Evolutionary conservation across 257 asterid genomes (phyloP).

Genomic region (Dorcoceras hygrometricum): DNA sequence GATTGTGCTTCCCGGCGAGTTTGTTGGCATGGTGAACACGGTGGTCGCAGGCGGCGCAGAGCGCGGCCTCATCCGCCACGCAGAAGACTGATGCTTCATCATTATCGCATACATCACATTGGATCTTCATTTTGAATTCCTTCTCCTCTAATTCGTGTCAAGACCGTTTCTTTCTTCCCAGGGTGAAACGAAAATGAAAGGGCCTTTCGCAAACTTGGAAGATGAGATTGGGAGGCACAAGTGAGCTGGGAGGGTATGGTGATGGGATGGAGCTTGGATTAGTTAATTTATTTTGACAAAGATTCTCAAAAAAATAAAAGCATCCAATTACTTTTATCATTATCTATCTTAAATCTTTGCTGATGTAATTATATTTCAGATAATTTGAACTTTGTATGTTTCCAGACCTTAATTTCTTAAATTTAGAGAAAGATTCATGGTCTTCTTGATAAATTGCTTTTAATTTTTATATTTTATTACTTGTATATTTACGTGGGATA

Average conservation of each 20-base stretch:
- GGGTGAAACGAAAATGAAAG: conserved; percentile 4
- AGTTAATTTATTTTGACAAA: no score
- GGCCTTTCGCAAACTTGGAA: not conserved
- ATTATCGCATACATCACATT: conserved; percentile 79
- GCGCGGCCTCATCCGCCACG: conserved; percentile 84
- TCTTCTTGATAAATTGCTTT: no score
- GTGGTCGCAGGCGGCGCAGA: conserved; percentile 88
- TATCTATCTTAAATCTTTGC: no score
- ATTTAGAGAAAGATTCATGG: no score
- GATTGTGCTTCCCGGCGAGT: conserved; percentile 82
- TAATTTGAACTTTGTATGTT: no score
- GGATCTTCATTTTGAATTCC: conserved; percentile 64
- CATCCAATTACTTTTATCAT: no score
- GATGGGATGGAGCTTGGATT: not conserved
- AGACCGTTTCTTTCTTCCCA: not conserved
- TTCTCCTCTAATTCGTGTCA: no score
- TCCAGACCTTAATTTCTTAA: no score
- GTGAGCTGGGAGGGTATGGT: not conserved
- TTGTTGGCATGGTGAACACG: conserved; percentile 95
- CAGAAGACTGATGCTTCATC: conserved; percentile 67
- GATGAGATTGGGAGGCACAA: not conserved
- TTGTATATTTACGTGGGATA: no score
- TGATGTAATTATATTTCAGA: no score
- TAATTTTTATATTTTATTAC: no score
- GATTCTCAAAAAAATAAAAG: no score